Percentiles rank a stretch among this genome's conserved stretches.
These are phyloP conservation scores for Nelumbo lutea DNA, from an alignment of 164 flowering plant species.

Conservation along the genomic window DNA sequence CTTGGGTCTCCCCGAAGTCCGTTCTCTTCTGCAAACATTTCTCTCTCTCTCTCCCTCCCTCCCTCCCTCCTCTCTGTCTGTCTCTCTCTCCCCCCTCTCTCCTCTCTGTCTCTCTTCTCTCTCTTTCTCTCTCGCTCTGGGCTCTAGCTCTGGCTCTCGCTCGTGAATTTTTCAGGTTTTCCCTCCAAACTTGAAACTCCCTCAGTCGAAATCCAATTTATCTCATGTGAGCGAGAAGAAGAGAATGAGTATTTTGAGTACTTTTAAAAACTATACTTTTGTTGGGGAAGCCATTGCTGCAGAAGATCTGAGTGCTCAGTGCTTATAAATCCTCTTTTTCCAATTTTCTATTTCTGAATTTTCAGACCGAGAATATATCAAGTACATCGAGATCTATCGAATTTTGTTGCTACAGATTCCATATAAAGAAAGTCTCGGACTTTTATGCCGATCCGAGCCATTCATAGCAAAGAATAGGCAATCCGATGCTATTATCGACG, in stretches of 20 bases:
- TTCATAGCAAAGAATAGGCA: too few species aligned
- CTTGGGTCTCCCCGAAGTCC: slow-evolving; percentile 70
- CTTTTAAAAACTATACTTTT: too few species aligned
- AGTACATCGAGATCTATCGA: too few species aligned
- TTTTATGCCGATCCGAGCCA: too few species aligned
- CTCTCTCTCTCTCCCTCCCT: slow-evolving; percentile 7
- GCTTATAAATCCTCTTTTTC: neutral
- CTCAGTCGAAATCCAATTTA: neutral
- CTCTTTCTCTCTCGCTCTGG: too few species aligned
- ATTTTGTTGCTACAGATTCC: too few species aligned
- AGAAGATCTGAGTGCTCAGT: neutral
- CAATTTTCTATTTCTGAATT: neutral
- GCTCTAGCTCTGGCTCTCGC: too few species aligned
- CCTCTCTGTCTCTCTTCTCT: too few species aligned
- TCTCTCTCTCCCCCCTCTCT: neutral
- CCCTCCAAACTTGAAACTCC: neutral
- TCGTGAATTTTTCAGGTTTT: neutral
- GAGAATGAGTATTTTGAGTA: neutral
- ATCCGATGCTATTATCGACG: too few species aligned
- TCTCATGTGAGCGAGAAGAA: neutral
- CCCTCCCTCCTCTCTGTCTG: neutral
- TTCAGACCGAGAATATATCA: neutral
- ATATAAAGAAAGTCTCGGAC: too few species aligned
- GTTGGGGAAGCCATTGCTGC: neutral
- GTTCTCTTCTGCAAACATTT: slow-evolving; percentile 64